Evolutionary conservation across 2,329 filamentous ascomycete genomes (phyloP), one percentile per base, ranked within the genome.

Genomic region (Xylariales sp.): DNA sequence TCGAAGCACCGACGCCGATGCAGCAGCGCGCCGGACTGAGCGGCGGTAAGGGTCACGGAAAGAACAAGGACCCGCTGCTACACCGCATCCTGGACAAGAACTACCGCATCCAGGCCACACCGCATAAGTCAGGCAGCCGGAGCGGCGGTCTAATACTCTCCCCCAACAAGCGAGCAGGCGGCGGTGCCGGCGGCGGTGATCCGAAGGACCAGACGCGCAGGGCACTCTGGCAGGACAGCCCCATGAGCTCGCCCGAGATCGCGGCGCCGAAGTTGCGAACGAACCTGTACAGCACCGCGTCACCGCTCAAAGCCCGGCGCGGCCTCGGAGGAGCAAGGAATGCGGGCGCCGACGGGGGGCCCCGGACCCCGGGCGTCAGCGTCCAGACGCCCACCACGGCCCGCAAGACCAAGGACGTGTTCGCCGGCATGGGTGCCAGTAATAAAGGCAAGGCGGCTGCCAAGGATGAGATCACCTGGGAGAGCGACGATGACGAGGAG

Each of bases 61-160:
- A 44, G 55, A 70, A 69, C 52, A 77, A 80, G 43, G 88, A 96
- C 55, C 86, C 87, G 3, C 71, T 97, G 7, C 74, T 98, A 28
- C 91, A 97, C 60, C 86, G 85, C 41, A 74, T 97, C n/a, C 78
- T 95, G 5, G 90, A 97, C 69, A 96, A 94, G 64, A 96, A 86
- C 41, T 98, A 95, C 67, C 87, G 91, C 21, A 74, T 98, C 17
- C 88, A 94, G 61, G 88, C 91, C 5, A 98, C 93, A 8, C 93
- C 93, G 0, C 82, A 93, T 49, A 83, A 81, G 53, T 53, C 48
- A 4, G 55, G 58, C 4, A n/a, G n/a, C n/a, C n/a, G n/a, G n/a
- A n/a, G n/a, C n/a, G n/a, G n/a, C n/a, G n/a, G n/a, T n/a, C n/a
- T n/a, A n/a, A n/a, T n/a, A n/a, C 49, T 30, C 27, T 34, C 52